Evolutionary conservation across 2,329 filamentous ascomycete genomes (phyloP).

Genomic region (Verticillium nubilum): DNA sequence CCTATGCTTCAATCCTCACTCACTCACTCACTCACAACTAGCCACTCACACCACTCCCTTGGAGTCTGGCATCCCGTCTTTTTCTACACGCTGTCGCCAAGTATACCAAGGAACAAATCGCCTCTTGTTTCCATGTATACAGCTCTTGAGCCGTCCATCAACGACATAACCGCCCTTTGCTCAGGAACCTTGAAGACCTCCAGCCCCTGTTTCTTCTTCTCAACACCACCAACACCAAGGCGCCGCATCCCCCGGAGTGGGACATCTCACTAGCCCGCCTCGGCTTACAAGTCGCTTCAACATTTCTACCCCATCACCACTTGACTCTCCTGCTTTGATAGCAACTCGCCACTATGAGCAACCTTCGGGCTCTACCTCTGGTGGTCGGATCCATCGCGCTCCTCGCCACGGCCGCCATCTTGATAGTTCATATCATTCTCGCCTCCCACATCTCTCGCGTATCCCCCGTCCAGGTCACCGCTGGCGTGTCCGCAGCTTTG

Average conservation of each 20-base stretch:
- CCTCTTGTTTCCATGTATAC: background rate
- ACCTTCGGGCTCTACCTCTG: conserved; percentile 22
- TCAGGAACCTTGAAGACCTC: background rate
- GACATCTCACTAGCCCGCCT: background rate
- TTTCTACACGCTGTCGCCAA: background rate
- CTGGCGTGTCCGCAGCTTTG: conserved; percentile 30
- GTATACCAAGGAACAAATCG: background rate
- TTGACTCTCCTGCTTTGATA: background rate
- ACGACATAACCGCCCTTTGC: background rate
- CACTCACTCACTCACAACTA: background rate
- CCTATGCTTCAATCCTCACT: background rate
- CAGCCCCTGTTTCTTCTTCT: background rate
- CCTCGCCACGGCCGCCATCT: conserved; percentile 30
- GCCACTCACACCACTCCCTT: background rate
- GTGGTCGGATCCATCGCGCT: conserved; percentile 29
- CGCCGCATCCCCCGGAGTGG: background rate
- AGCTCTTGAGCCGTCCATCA: background rate
- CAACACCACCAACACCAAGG: background rate
- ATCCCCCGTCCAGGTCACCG: conserved; percentile 25
- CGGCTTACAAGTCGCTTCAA: background rate
- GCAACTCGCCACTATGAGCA: background rate
- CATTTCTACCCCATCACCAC: background rate
- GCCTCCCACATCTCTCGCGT: conserved; percentile 24
- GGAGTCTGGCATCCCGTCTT: background rate
- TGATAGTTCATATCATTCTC: conserved; percentile 34